Base-by-base conservation (phyloP, 495 filamentous ascomycete species). In the Penicillium soppii region DNA sequence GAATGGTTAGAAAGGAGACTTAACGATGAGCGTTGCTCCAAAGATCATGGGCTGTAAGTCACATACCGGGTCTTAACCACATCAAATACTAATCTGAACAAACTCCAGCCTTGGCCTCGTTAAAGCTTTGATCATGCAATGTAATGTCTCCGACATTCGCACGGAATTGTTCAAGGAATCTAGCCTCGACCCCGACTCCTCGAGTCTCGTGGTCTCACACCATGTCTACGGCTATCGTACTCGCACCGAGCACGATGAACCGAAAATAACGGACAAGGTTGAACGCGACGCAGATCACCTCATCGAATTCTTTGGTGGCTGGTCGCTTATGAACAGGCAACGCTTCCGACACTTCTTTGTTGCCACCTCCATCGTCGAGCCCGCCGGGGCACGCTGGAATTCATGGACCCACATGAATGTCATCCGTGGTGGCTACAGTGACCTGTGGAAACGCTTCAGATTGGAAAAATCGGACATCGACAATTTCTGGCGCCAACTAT, bases 261-360 rank as follows among this genome's bases (percentile, higher is more conserved):
- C 54, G 2, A 40, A 50, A 1, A 53, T 67, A 2, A 55, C 33
- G 26, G 59, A 52, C 8, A 65, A 65, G 22, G 42, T 51, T 2
- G 52, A 67, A 8, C 54, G 57, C 29, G 60, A 77, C 19, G 54
- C 70, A 13, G 67, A 74, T 44, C 62, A 69, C 29, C 56, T 80
- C 7, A 59, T 68, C 2, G 68, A 76, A 47, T 66, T 72, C 25
- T 76, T 78, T 43, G 71, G 75, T 3, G 72, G 73, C 4, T 79
- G 71, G 73, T 53, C 62, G 1, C 42, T 73, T 1, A 35, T 69
- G 8, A 61, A 74, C 30, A 43, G 58, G 5, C 53, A 69, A n/a
- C 56, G 61, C 3, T 73, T 72, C 46, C 62, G 72, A 1, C 58
- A 56, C 7, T 70, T 70, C 23, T 10, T 57, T 23, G 57, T 69